phyloP scores from a whole-genome alignment of 176 grass and related monocot species.

The Juncus effusus region DNA sequence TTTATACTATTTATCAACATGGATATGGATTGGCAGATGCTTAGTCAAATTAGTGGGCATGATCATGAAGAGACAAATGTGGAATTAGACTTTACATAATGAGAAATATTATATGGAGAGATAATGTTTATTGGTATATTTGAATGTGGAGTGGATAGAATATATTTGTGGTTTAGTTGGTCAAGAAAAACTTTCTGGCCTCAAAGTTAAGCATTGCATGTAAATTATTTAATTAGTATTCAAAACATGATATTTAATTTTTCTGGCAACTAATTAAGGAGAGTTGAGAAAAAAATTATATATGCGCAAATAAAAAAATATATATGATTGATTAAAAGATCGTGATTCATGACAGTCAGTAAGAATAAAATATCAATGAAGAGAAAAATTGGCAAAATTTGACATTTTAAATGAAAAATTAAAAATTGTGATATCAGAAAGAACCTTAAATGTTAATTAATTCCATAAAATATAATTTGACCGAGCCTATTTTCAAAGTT shows the following conservation, averaged over 20 bases:
- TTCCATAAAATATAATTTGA: too few relatives aligned
- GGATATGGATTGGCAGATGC: conserved; percentile 7
- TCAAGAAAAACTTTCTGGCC: not conserved
- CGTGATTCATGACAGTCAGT: not conserved
- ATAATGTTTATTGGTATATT: not conserved
- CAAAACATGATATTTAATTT: not conserved
- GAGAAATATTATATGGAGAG: not conserved
- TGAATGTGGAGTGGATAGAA: not conserved
- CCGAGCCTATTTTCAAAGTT: too few relatives aligned
- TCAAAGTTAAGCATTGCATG: not conserved
- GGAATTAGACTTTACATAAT: not conserved
- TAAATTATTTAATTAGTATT: not conserved
- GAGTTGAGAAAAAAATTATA: not conserved
- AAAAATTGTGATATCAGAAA: not conserved
- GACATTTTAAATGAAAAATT: not conserved
- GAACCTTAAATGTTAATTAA: too few relatives aligned
- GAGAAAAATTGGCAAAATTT: not conserved
- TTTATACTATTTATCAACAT: conserved; percentile 19
- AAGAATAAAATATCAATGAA: conserved; percentile 8
- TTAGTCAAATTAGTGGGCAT: conserved; percentile 18
- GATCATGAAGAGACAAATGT: conserved; percentile 4
- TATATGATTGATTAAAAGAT: not conserved
- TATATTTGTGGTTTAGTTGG: not conserved
- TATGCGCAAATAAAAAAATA: not conserved
- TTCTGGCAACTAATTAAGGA: not conserved